Evolutionary conservation across 2,329 filamentous ascomycete genomes (phyloP).

Genomic region (Clarireedia hainanense): DNA sequence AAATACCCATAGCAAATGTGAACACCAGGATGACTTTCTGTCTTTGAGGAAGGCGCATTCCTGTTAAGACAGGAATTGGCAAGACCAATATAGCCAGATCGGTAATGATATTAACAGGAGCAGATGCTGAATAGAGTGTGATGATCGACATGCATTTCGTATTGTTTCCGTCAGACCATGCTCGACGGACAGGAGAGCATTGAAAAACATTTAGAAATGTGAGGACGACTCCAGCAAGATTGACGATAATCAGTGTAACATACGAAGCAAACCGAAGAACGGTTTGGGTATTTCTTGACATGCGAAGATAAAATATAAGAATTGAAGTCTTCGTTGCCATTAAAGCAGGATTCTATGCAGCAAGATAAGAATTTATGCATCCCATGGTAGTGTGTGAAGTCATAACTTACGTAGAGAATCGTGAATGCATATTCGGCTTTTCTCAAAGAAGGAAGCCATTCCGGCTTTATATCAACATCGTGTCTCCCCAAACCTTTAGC

Average conservation of each 20-base stretch:
- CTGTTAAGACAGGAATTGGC: slow-evolving; percentile 79
- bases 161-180: slow-evolving; percentile 40
- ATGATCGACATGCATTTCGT: slow-evolving; percentile 43
- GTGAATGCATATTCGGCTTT: slow-evolving; percentile 57
- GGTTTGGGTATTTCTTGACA: slow-evolving; percentile 69
- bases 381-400: background rate
- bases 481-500: slow-evolving; percentile 60
- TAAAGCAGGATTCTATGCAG: slow-evolving; percentile 66
- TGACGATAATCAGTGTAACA: slow-evolving; percentile 68
- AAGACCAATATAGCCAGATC: slow-evolving; percentile 82
- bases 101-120: slow-evolving; percentile 86
- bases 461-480: slow-evolving; percentile 48
- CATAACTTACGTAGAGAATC: slow-evolving; percentile 47
- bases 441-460: slow-evolving; percentile 45
- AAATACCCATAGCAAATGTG: slow-evolving; percentile 80
- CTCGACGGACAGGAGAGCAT: slow-evolving; percentile 66
- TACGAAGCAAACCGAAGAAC: slow-evolving; percentile 79
- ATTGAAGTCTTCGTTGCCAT: slow-evolving; percentile 94
- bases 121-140: slow-evolving; percentile 63
- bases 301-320: slow-evolving; percentile 77
- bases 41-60: slow-evolving; percentile 74
- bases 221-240: slow-evolving; percentile 67
- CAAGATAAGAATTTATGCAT: background rate
- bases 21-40: slow-evolving; percentile 84
- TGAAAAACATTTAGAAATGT: slow-evolving; percentile 86